Evolutionary conservation across 768 basidiomycete genomes (phyloP), one percentile per base, ranked within the genome.

Genomic region (Leucogyrophana mollusca): DNA sequence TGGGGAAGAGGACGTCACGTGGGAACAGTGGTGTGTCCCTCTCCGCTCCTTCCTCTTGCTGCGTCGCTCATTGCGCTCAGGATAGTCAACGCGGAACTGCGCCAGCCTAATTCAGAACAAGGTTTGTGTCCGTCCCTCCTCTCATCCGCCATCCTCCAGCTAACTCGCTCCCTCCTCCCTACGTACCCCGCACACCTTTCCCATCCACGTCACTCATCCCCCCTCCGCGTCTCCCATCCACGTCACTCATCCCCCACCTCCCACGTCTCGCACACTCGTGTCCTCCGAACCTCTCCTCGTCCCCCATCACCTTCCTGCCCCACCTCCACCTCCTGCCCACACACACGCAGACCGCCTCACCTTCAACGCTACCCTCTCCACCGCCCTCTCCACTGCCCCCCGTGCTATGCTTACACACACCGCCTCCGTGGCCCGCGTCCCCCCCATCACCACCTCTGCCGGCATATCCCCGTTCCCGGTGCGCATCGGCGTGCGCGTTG

Each of bases 1-100:
- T 33, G 72, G 76, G 1, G 86, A 92, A 67, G 90, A 92, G 59
- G 87, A 91, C 20, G 79, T 90, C 13, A 81, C 88, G 43, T 92
- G 90, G 90, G 90, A 92, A 60, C 82, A 88, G 65, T 92, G 90
- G 89, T 88, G 9, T 4, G 71, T 54, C 40, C n/a, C n/a, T n/a
- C 17, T 34, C 13, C 17, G 4, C 34, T 25, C 16, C 25, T 38
- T 34, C 24, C 30, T 43, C 37, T 3, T 45, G 20, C 24, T 13
- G 22, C 21, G 32, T 24, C 20, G 20, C 14, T 34, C n/a, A n/a
- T n/a, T n/a, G 16, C 20, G 20, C 18, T 27, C 57, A 91, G 90
- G 89, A 69, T 83, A 11, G 80, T 92, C 50, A 90, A 88, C 44
- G 87, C 82, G 8, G 88, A 91, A 67, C 69, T 91, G 10, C 78